Evolutionary conservation across 768 basidiomycete species (phyloP).

Genomic region (Russula foetens): DNA sequence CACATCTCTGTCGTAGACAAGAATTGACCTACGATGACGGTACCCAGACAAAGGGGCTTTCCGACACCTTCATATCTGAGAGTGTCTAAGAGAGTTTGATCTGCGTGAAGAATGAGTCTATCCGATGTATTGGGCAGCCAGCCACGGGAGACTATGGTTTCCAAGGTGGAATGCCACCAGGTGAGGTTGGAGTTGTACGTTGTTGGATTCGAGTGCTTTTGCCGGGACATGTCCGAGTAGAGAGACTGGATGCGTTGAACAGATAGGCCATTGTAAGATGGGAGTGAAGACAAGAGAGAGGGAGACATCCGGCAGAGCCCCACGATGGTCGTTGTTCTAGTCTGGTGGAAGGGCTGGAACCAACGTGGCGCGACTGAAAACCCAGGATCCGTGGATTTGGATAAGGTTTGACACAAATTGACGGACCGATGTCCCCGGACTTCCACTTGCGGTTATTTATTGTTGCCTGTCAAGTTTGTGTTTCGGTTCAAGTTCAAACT

Average conservation of each 20-base stretch:
- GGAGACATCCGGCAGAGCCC: background rate
- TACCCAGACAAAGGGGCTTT: slow-evolving; percentile 63
- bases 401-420: too few species aligned
- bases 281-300: slow-evolving; percentile 26
- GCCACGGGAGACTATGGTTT: slow-evolving; percentile 50
- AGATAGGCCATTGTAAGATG: slow-evolving; percentile 42
- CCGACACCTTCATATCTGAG: slow-evolving; percentile 62
- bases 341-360: too few species aligned
- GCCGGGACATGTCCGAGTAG: slow-evolving; percentile 81
- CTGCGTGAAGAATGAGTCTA: slow-evolving; percentile 53
- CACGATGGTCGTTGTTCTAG: background rate
- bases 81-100: slow-evolving; percentile 43
- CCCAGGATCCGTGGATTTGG: too few species aligned
- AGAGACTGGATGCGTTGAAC: slow-evolving; percentile 60
- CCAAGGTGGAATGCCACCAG: slow-evolving; percentile 78
- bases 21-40: slow-evolving; percentile 58
- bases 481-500: too few species aligned
- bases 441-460: too few species aligned
- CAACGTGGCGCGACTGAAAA: background rate
- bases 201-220: slow-evolving; percentile 77
- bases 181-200: slow-evolving; percentile 73
- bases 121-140: slow-evolving; percentile 39
- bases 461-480: too few species aligned
- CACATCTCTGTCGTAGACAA: background rate
- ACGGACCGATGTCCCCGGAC: too few species aligned